Evolutionary conservation across 2,329 filamentous ascomycete species (phyloP).

Genomic region (Nannizzia gypsea): DNA sequence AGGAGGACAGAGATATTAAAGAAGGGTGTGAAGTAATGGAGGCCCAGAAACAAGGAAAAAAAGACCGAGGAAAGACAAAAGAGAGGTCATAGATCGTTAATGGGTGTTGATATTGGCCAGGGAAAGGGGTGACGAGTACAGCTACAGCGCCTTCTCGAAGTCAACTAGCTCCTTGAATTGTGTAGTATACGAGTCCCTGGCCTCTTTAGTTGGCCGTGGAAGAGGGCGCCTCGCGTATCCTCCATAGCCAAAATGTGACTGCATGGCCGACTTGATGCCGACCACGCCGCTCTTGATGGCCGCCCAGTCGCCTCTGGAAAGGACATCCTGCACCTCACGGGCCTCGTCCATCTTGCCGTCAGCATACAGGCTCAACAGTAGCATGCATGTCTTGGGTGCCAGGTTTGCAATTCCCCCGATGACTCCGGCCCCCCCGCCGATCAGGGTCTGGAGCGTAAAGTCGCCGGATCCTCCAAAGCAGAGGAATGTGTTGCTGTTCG

Average conservation of each 20-base stretch:
- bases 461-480: slow-evolving; percentile 63
- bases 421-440: slow-evolving; percentile 59
- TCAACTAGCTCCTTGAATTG: slow-evolving; percentile 56
- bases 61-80: background rate
- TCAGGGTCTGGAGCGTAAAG: slow-evolving; percentile 58
- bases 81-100: background rate
- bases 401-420: slow-evolving; percentile 63
- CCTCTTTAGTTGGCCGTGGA: slow-evolving; percentile 49
- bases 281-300: slow-evolving; percentile 58
- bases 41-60: background rate
- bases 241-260: slow-evolving; percentile 54
- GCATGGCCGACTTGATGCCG: slow-evolving; percentile 54
- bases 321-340: slow-evolving; percentile 50
- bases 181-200: slow-evolving; percentile 92
- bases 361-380: slow-evolving; percentile 49
- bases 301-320: slow-evolving; percentile 57
- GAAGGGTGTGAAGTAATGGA: background rate
- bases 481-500: slow-evolving; percentile 39
- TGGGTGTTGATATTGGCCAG: background rate
- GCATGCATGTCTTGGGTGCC: slow-evolving; percentile 52
- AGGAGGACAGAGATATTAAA: background rate
- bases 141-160: slow-evolving; percentile 13
- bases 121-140: background rate
- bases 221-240: slow-evolving; percentile 48
- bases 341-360: slow-evolving; percentile 51